Percentiles rank a stretch among this genome's conserved stretches.
phyloP scores from a whole-genome alignment of 2,329 filamentous ascomycete species.

The Trichophaea hybrida region DNA sequence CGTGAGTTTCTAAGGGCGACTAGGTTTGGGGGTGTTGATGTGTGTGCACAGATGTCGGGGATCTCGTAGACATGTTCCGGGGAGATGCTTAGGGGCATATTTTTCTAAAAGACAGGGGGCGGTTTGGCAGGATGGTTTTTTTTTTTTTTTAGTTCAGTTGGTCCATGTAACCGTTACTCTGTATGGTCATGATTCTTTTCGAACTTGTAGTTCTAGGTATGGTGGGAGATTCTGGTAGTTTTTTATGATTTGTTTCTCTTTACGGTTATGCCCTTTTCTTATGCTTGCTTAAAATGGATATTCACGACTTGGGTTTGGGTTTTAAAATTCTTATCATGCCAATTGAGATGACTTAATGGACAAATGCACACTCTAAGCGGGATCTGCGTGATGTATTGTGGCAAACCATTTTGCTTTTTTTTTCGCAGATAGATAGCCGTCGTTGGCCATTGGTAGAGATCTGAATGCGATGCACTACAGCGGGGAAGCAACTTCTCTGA shows the following conservation, averaged over 20 bases:
- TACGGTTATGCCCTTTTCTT: slow-evolving; percentile 3
- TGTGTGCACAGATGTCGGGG: not conserved
- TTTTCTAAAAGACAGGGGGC: not conserved
- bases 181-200: not conserved
- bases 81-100: not conserved
- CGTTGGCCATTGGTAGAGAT: too few relatives aligned
- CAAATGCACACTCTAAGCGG: not conserved
- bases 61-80: not conserved
- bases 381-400: too few relatives aligned
- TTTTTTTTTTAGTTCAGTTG: not conserved
- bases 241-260: slow-evolving; percentile 8
- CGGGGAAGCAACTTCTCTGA: too few relatives aligned
- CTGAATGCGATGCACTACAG: too few relatives aligned
- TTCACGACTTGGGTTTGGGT: not conserved
- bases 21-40: not conserved
- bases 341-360: not conserved
- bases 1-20: slow-evolving; percentile 37
- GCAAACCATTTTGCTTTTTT: too few relatives aligned
- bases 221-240: not conserved
- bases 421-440: too few relatives aligned
- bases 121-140: not conserved
- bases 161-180: not conserved
- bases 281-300: not conserved
- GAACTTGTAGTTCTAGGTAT: not conserved
- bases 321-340: not conserved